Conservation (phyloP, 78 protist species). For the Speleostelium caveatum region DNA sequence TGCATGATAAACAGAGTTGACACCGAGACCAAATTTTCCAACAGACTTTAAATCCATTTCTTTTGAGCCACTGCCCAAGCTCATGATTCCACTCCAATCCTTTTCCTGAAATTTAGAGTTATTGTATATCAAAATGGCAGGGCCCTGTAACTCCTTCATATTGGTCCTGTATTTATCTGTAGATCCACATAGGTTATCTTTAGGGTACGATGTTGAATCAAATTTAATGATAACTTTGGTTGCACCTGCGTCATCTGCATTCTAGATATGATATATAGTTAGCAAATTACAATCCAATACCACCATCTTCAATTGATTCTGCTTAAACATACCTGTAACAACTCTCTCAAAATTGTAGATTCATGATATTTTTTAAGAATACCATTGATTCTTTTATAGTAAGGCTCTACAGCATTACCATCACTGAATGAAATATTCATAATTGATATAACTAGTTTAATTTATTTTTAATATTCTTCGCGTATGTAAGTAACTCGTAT, state of each 20-base stretch:
- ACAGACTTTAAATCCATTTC: conserved; percentile 47
- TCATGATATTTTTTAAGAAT: conserved; percentile 9
- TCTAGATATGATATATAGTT: not conserved
- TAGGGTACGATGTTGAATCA: conserved; percentile 5
- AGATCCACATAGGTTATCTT: not conserved
- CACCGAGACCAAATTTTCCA: conserved; percentile 56
- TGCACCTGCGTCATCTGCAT: conserved; percentile 51
- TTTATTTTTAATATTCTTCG: no score
- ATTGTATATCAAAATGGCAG: conserved; percentile 12
- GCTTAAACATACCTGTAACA: conserved; percentile 19
- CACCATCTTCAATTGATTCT: not conserved
- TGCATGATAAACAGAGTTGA: conserved; percentile 46
- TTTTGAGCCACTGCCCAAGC: conserved; percentile 32
- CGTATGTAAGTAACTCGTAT: no score
- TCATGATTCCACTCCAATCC: conserved; percentile 38
- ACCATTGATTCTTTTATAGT: conserved; percentile 3
- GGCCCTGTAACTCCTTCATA: conserved; percentile 10
- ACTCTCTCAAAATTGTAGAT: conserved; percentile 32
- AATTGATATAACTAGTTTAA: no score
- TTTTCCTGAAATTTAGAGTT: conserved; percentile 17
- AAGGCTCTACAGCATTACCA: conserved; percentile 19
- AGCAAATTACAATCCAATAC: no score
- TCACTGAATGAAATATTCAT: no score
- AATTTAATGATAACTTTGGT: conserved; percentile 6
- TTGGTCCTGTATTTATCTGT: not conserved